These are phyloP conservation scores for Mycena chlorophos DNA, from an alignment of 768 basidiomycete genomes.

Conservation along the genomic window DNA sequence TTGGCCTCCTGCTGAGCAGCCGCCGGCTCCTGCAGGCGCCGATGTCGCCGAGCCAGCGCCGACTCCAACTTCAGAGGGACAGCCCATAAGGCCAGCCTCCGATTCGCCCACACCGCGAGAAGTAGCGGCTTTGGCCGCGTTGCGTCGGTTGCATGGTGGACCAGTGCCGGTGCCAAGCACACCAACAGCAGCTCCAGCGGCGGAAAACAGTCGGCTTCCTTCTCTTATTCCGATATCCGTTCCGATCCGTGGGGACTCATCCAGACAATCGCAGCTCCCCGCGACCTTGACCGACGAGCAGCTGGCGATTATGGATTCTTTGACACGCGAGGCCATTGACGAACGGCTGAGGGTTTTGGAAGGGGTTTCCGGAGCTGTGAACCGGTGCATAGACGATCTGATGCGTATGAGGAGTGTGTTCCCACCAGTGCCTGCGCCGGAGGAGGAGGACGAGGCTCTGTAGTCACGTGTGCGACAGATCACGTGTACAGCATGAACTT, in stretches of 20 bases:
- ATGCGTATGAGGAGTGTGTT: constrained; percentile 73
- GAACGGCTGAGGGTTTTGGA: constrained; percentile 79
- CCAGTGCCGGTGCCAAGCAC: neutral
- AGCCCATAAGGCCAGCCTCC: neutral
- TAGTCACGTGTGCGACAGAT: neutral
- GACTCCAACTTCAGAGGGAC: constrained; percentile 1
- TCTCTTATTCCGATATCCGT: constrained; percentile 3
- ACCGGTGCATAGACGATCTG: constrained; percentile 76
- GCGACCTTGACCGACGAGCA: constrained; percentile 59
- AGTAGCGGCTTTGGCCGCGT: constrained; percentile 68
- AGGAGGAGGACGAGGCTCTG: neutral
- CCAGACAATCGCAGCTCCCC: constrained; percentile 39
- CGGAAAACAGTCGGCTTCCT: neutral
- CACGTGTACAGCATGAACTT: constrained; percentile 24
- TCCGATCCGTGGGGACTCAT: too few species aligned
- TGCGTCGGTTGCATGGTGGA: constrained; percentile 46
- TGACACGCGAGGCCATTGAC: constrained; percentile 81
- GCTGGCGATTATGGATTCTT: constrained; percentile 58
- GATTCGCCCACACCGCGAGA: constrained; percentile 36
- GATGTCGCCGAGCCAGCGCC: constrained; percentile 3
- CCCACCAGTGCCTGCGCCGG: constrained; percentile 37
- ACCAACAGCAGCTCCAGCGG: neutral
- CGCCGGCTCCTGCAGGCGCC: constrained; percentile 5
- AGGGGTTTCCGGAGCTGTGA: constrained; percentile 72
- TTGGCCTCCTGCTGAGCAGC: constrained; percentile 49